These are phyloP conservation scores for Mycena pura DNA, from an alignment of 768 basidiomycete species.

Conservation along the genomic window DNA sequence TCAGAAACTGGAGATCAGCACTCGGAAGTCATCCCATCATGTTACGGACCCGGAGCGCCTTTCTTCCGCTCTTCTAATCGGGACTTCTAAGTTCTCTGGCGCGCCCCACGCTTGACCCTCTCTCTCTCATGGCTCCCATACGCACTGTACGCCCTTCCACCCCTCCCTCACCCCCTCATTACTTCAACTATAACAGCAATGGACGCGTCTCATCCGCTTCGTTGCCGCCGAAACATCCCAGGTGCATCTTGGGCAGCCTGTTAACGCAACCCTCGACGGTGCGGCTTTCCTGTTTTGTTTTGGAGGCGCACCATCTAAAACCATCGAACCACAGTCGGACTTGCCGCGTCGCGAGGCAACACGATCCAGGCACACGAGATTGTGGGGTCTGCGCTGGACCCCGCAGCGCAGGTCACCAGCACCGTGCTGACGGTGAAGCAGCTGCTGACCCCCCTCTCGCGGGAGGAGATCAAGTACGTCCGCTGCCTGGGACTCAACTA, in stretches of 20 bases:
- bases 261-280: constrained; percentile 73
- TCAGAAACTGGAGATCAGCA: no score
- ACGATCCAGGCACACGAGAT: constrained; percentile 76
- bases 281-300: constrained; percentile 14
- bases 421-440: constrained; percentile 73
- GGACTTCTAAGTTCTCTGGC: no score
- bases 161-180: not conserved
- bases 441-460: constrained; percentile 72
- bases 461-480: constrained; percentile 70
- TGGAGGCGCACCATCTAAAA: not conserved
- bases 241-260: constrained; percentile 80
- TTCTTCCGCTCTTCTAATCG: no score
- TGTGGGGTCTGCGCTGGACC: constrained; percentile 70
- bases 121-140: constrained; percentile 27
- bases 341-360: constrained; percentile 57
- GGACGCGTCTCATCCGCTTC: constrained; percentile 85
- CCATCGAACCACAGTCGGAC: constrained; percentile 59
- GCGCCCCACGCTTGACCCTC: no score
- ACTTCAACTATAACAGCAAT: constrained; percentile 51
- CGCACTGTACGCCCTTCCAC: constrained; percentile 20
- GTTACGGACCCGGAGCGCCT: no score
- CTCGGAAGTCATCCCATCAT: no score
- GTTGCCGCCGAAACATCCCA: constrained; percentile 75
- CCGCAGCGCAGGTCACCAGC: constrained; percentile 65
- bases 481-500: constrained; percentile 86